Base-by-base conservation (phyloP, 768 basidiomycete species). In the Boletus rex-veris region DNA sequence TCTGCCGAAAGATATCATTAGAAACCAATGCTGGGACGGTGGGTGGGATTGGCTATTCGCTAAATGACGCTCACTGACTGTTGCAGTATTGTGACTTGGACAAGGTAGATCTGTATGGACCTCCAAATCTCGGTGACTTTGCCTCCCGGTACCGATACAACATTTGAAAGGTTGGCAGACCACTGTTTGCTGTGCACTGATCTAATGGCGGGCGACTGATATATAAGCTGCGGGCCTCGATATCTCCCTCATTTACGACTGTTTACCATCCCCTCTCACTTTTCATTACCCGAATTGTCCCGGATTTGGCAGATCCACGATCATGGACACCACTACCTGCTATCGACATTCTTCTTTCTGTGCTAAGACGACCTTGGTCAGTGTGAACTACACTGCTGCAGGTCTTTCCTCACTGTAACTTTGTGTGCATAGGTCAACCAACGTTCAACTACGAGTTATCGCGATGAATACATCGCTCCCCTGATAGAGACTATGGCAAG, bases 221-320 rank as follows among this genome's bases (percentile, higher is more conserved):
- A 64, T 66, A 66, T 66, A 66, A 33, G 31, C 48, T 49, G 60
- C 53, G 41, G 41, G 18, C 12, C 39, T 35, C 21, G 24, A 37
- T 31, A 43, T 36, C 30, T 18, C 39, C 14, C 26, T 14, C 45
- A 30, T 45, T 40, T 52, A 49, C 58, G 37, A 53, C 36, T 38
- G 16, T 54, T 18, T 24, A 36, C 24, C 53, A 48, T 43, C 44
- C 42, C 38, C 50, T 35, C 36, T 30, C 11, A 6, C 42, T 11
- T 16, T 38, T 6, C 37, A n/a, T 38, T 16, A 5, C 16, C 8
- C 37, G 8, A 6, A 37, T 7, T 37, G 15, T 24, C 35, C 46
- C 7, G 6, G 11, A 14, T 31, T 36, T n/a, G n/a, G n/a, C 36
- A 5, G 31, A 19, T 37, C 36, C 35, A 19, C 21, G 5, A 10